Percentiles rank a stretch among this genome's conserved stretches.
Conservation (phyloP, 495 filamentous ascomycete genomes). For the Mytilinidion resinicola region DNA sequence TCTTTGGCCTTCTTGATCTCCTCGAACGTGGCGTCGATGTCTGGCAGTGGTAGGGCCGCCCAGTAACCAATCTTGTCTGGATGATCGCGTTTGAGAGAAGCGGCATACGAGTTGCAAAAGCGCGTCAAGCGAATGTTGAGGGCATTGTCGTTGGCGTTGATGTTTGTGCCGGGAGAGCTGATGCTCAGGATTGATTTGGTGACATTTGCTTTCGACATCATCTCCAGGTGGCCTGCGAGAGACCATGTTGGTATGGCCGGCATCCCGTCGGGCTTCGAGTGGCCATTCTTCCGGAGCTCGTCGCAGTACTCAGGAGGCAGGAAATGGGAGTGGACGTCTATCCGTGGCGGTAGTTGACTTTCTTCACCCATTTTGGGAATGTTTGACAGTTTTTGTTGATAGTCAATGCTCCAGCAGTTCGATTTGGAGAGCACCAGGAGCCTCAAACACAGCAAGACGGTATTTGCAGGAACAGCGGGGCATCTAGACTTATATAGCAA, state of each 20-base stretch:
- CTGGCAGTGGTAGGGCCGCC: conserved; percentile 47
- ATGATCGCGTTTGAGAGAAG: conserved; percentile 34
- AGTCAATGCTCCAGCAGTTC: too few species aligned
- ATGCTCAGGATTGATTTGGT: conserved; percentile 47
- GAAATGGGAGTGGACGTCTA: conserved; percentile 40
- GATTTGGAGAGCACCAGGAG: too few species aligned
- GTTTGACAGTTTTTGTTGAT: too few species aligned
- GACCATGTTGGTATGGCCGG: conserved; percentile 45
- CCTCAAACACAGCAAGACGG: too few species aligned
- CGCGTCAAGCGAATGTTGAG: conserved; percentile 33
- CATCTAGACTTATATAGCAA: too few species aligned
- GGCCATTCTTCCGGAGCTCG: conserved; percentile 34
- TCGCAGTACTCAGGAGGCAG: conserved; percentile 35
- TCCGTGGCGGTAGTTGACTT: conserved; percentile 12
- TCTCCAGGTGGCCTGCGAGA: conserved; percentile 38
- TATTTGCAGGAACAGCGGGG: too few species aligned
- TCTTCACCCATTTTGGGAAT: not conserved
- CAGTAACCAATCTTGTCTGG: conserved; percentile 44
- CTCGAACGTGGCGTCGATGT: conserved; percentile 37
- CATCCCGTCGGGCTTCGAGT: conserved; percentile 44
- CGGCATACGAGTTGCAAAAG: conserved; percentile 38
- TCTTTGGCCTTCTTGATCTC: conserved; percentile 43
- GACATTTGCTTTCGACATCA: conserved; percentile 45
- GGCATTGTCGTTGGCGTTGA: conserved; percentile 36
- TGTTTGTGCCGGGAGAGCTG: conserved; percentile 45